A percentile compares a stretch with the other conserved stretches of the same genome.
Conservation (phyloP, 768 basidiomycete species). For the Russula brevipes region DNA sequence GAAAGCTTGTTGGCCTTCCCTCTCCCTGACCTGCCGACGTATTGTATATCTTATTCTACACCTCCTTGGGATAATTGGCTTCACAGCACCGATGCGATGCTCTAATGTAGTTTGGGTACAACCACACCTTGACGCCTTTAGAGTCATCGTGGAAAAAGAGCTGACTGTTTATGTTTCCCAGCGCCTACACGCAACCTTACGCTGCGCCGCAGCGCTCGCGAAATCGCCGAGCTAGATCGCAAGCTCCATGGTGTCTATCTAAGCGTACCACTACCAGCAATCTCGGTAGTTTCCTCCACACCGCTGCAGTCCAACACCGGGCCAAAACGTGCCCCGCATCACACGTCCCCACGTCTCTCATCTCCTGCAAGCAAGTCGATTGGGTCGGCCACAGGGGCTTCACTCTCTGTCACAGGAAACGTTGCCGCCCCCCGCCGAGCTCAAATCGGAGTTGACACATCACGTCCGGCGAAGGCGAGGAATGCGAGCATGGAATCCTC, state of each 20-base stretch:
- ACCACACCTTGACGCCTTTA: too few species aligned
- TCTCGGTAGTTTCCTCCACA: constrained; percentile 55
- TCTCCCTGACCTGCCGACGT: not conserved
- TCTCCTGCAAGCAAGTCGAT: constrained; percentile 56
- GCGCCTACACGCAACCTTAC: constrained; percentile 91
- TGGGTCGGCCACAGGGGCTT: constrained; percentile 31
- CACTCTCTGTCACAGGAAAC: constrained; percentile 19
- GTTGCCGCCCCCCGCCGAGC: constrained; percentile 25
- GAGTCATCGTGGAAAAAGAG: not conserved
- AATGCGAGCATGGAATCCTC: constrained; percentile 67
- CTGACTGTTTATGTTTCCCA: constrained; percentile 32
- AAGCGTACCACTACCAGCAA: constrained; percentile 49
- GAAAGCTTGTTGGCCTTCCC: constrained; percentile 4
- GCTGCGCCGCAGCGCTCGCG: constrained; percentile 67
- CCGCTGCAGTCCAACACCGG: constrained; percentile 49
- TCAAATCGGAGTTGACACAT: constrained; percentile 26
- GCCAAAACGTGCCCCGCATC: constrained; percentile 76
- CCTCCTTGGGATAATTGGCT: too few species aligned
- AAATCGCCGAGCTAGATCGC: constrained; percentile 72
- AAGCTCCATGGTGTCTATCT: constrained; percentile 68
- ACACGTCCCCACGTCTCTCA: constrained; percentile 74
- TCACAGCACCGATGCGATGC: too few species aligned
- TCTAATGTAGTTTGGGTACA: too few species aligned
- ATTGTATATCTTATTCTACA: too few species aligned
- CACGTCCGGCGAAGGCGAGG: constrained; percentile 31